These are phyloP conservation scores for Colletotrichum graminicola DNA, from an alignment of 2,329 filamentous ascomycete genomes.

Conservation along the genomic window DNA sequence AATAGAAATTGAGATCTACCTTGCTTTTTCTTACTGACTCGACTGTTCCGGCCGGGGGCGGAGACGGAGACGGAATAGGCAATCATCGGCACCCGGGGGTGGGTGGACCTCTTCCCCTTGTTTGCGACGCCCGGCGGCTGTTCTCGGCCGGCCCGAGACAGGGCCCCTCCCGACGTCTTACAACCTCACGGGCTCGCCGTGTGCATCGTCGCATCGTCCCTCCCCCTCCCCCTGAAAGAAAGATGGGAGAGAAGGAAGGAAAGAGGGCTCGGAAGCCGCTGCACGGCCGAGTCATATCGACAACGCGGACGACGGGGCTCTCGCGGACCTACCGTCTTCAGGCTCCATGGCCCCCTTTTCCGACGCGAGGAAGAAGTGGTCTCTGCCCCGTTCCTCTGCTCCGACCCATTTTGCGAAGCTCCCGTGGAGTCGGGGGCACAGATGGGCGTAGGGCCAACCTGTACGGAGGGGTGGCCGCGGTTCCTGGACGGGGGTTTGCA, in stretches of 20 bases:
- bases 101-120: neutral
- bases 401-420: neutral
- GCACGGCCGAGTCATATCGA: neutral
- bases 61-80: constrained; percentile 9
- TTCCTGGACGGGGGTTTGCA: neutral
- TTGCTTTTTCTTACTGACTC: too few relatives aligned
- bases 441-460: neutral
- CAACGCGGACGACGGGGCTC: neutral
- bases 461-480: neutral
- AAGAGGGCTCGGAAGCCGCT: too few relatives aligned
- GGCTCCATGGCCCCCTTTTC: neutral
- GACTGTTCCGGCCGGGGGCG: neutral
- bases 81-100: neutral
- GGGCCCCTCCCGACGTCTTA: constrained; percentile 5
- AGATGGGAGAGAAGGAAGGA: neutral
- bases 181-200: neutral
- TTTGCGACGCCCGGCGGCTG: neutral
- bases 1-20: neutral
- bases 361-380: neutral
- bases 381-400: neutral
- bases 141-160: constrained; percentile 13
- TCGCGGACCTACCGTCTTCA: constrained; percentile 6
- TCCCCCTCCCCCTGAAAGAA: neutral
- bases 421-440: neutral
- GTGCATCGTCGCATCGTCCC: neutral